A percentile compares a stretch with the other conserved stretches of the same genome.
phyloP scores from a whole-genome alignment of 2,329 filamentous ascomycete genomes.

The Colletotrichum plurivorum region DNA sequence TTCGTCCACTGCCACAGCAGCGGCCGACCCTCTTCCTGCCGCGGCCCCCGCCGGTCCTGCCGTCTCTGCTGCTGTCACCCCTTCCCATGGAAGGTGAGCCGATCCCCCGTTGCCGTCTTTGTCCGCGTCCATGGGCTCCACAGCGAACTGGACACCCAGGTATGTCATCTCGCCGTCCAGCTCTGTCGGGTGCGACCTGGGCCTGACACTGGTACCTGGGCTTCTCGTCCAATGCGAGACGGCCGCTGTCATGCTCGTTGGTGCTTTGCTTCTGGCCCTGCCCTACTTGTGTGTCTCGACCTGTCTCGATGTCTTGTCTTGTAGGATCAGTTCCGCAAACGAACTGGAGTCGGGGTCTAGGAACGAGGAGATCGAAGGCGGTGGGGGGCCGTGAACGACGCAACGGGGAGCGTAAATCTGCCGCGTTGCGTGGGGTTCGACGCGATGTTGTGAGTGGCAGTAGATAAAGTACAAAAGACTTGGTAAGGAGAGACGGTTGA shows the following conservation, averaged over 20 bases:
- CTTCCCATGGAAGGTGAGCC: conserved; percentile 35
- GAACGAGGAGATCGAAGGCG: conserved; percentile 14
- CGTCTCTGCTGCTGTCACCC: conserved; percentile 28
- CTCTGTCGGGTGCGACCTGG: conserved; percentile 33
- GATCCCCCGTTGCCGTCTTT: conserved; percentile 35
- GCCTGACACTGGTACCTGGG: conserved; percentile 35
- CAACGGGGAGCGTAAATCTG: conserved; percentile 16
- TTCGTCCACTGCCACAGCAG: conserved; percentile 24
- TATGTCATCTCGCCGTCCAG: conserved; percentile 37
- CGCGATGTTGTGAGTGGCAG: conserved; percentile 22
- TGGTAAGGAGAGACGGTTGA: conserved; percentile 18
- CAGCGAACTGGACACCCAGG: conserved; percentile 35
- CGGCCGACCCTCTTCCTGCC: conserved; percentile 21
- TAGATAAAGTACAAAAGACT: neutral
- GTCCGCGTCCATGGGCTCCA: conserved; percentile 39
- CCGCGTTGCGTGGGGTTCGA: conserved; percentile 14
- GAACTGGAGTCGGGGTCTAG: conserved; percentile 14
- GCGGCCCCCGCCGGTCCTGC: neutral
- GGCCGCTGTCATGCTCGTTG: conserved; percentile 37
- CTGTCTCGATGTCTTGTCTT: conserved; percentile 24
- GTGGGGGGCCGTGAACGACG: conserved; percentile 14
- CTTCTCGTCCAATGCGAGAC: conserved; percentile 40
- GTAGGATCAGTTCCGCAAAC: conserved; percentile 30
- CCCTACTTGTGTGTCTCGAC: conserved; percentile 12
- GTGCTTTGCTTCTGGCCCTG: conserved; percentile 15